Base-by-base conservation (phyloP, 805 yeast genomes). In the Candida michaelii region DNA sequence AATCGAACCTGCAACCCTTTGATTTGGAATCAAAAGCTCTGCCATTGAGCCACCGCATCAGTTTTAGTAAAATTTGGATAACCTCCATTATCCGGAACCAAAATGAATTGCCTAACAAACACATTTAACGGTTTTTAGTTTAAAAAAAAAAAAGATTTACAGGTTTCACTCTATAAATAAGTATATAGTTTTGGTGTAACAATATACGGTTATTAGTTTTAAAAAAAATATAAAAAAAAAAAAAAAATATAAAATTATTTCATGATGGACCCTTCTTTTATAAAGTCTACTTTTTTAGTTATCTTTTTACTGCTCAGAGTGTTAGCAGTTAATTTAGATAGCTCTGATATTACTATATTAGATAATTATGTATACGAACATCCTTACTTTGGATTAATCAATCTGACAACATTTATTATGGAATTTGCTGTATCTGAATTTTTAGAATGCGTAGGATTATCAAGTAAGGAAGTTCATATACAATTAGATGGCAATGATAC, bases 1-100 rank as follows among this genome's bases (percentile, higher is more conserved):
- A 81, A 79, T 81, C 77, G 87, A 81, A 81, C 87, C 85, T 81
- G 86, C 87, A 81, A 77, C 87, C 87, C 79, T 80, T 79, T 81
- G 87, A 80, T 80, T 58, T 65, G 71, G 71, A 65, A 54, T 62
- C 71, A 58, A 62, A 63, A 60, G 63, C 69, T 65, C 71, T 65
- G 63, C 71, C 71, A 49, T 59, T 60, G 65, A 60, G 64, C 65
- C 63, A 60, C 65, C 59, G 64, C 64, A 59, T 53, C 65, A 15
- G n/a, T 29, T 23, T 10, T 10, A 23, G 10, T 10, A 23, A 23
- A 23, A 7, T 23, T 23, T 23, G 25, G 10, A 23, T 23, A 6
- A 10, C 25, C 25, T 7, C 10, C 10, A 23, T 23, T 23, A 23
- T 7, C 9, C 6, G 25, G 25, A 23, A 7, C 10, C 6, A 23